Evolutionary conservation across 1,284 basidiomycete species (phyloP).

Genomic region (Pisolithus thermaeus): DNA sequence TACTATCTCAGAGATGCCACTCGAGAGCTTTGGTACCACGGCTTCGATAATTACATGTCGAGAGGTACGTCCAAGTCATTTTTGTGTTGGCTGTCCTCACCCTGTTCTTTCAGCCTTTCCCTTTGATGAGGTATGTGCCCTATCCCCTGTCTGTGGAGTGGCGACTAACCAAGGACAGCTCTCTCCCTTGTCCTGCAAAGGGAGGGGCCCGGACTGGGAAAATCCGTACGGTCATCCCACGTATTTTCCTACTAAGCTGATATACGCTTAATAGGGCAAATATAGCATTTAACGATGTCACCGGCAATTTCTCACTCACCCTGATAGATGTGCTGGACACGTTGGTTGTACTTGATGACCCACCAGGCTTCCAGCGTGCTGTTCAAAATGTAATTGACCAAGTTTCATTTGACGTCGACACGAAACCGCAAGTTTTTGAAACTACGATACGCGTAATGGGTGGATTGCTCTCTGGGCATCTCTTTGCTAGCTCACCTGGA

Average conservation of each 20-base stretch:
- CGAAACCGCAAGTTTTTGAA: conserved; percentile 89
- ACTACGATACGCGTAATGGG: conserved; percentile 87
- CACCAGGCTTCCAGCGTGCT: conserved; percentile 66
- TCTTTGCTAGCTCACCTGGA: conserved; percentile 63
- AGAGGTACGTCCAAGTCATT: conserved; percentile 45
- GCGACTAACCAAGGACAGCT: conserved; percentile 43
- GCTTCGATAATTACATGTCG: conserved; percentile 74
- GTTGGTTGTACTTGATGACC: conserved; percentile 72
- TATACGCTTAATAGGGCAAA: conserved; percentile 44
- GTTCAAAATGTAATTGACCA: conserved; percentile 69
- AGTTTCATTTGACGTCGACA: conserved; percentile 85
- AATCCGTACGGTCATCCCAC: conserved; percentile 53
- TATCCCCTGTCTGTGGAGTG: conserved; percentile 2
- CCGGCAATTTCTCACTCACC: conserved; percentile 81
- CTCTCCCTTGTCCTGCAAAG: conserved; percentile 79
- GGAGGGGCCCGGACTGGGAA: conserved; percentile 75
- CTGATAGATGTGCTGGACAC: conserved; percentile 81
- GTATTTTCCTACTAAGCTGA: background rate
- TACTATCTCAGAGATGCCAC: conserved; percentile 51
- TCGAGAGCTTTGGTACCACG: conserved; percentile 77
- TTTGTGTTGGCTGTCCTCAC: conserved; percentile 6
- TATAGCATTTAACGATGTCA: conserved; percentile 75
- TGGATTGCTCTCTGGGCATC: conserved; percentile 81
- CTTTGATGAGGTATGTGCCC: conserved; percentile 60
- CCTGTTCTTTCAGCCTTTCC: conserved; percentile 56